Evolutionary conservation across 345 rosid genomes (phyloP).

Genomic region (Eucalyptus camaldulensis): DNA sequence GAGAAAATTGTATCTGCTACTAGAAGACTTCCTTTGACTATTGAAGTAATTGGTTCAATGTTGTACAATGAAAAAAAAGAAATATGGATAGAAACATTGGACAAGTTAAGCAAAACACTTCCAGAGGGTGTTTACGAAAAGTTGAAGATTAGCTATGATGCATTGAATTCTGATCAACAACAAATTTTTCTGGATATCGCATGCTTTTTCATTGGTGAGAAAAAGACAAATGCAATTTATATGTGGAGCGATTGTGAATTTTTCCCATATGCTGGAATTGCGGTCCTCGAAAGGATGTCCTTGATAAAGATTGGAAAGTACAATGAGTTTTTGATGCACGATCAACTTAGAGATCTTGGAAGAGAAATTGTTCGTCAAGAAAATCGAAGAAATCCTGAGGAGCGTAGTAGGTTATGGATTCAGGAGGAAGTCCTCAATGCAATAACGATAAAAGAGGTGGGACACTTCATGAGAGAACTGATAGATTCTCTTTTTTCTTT

Average conservation of each 20-base stretch:
- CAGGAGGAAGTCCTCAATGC: rapidly evolving
- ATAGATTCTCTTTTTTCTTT: background rate
- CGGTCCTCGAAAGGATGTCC: background rate
- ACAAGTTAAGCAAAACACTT: rapidly evolving
- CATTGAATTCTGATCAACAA: background rate
- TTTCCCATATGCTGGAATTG: no score
- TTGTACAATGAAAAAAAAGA: rapidly evolving
- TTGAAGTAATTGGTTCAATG: background rate
- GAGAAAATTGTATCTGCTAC: background rate
- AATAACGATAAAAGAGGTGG: no score
- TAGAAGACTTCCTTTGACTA: background rate
- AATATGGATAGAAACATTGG: no score
- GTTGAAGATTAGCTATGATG: background rate
- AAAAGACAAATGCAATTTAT: no score
- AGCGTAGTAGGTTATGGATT: background rate
- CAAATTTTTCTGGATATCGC: background rate
- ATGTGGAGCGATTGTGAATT: rapidly evolving
- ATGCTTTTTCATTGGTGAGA: no score
- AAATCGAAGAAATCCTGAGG: background rate
- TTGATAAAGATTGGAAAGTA: background rate
- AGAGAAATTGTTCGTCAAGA: background rate
- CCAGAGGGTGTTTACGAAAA: rapidly evolving
- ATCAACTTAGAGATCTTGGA: background rate
- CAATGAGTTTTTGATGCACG: background rate
- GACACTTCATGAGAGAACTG: rapidly evolving